Conservation (phyloP, 1,139 yeast species). For the Candida sojae region DNA sequence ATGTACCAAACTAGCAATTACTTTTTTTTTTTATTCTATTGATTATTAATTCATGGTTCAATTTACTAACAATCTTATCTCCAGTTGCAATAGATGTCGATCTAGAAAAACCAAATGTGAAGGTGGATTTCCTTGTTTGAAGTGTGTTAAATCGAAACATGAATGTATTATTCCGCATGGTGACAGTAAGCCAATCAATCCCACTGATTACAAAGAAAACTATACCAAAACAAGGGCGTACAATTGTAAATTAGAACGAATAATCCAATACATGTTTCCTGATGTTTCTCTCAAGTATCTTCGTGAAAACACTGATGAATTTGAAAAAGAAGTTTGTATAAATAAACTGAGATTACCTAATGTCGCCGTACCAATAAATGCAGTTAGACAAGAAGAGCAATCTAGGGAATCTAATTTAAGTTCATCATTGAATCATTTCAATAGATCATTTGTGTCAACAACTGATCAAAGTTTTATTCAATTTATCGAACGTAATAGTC, state of each 20-base stretch:
- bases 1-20: constrained; percentile 7
- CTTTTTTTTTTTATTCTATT: not conserved
- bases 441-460: constrained; percentile 16
- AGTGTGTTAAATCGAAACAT: constrained; percentile 11
- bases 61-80: too few species aligned
- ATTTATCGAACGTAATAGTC: constrained; percentile 16
- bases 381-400: not conserved
- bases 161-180: constrained; percentile 13
- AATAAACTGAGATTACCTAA: constrained; percentile 9
- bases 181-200: constrained; percentile 8
- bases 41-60: constrained; percentile 5
- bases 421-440: constrained; percentile 11
- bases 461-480: constrained; percentile 21
- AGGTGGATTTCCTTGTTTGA: constrained; percentile 19
- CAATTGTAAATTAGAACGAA: constrained; percentile 18
- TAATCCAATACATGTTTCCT: constrained; percentile 16
- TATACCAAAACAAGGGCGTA: constrained; percentile 11
- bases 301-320: constrained; percentile 16
- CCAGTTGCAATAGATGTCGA: constrained; percentile 18
- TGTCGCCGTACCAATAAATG: constrained; percentile 8
- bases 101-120: constrained; percentile 16
- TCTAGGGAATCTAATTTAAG: not conserved
- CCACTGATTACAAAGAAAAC: constrained; percentile 12
- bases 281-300: constrained; percentile 13
- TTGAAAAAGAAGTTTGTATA: constrained; percentile 15